A percentile compares a stretch with the other conserved stretches of the same genome.
These are phyloP conservation scores for Ceratobasidium sp. DNA, from an alignment of 1,284 basidiomycete genomes.

Conservation along the genomic window DNA sequence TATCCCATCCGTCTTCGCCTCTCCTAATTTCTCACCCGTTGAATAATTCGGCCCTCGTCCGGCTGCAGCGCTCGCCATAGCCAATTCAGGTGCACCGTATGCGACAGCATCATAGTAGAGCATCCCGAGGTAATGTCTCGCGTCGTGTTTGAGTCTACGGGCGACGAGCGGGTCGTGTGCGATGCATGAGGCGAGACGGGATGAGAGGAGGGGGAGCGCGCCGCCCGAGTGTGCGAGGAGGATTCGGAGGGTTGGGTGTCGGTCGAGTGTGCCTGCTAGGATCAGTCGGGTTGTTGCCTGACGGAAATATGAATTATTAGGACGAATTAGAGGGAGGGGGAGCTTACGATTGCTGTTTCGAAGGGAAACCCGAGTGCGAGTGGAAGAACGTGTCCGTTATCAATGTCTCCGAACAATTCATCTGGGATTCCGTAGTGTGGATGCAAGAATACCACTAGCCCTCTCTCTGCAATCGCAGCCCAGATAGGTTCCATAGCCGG, in stretches of 20 bases:
- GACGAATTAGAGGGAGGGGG: neutral
- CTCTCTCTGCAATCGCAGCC: constrained; percentile 74
- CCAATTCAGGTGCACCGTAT: constrained; percentile 62
- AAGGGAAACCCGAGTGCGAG: constrained; percentile 89
- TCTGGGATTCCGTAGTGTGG: constrained; percentile 82
- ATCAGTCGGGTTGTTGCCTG: constrained; percentile 85
- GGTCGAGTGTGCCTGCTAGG: constrained; percentile 82
- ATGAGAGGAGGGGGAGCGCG: constrained; percentile 82
- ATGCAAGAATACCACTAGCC: constrained; percentile 82
- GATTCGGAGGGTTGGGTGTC: constrained; percentile 77
- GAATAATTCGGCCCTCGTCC: constrained; percentile 37
- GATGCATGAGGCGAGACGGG: constrained; percentile 84
- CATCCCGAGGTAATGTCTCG: constrained; percentile 83
- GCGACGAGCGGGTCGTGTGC: constrained; percentile 84
- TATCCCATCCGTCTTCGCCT: constrained; percentile 15
- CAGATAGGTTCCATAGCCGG: constrained; percentile 80
- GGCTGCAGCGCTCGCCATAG: constrained; percentile 49
- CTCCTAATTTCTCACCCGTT: neutral
- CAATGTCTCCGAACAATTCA: constrained; percentile 76
- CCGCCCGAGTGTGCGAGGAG: constrained; percentile 89
- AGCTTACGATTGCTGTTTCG: constrained; percentile 83
- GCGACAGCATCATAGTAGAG: constrained; percentile 86
- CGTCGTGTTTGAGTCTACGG: constrained; percentile 79
- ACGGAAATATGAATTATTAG: neutral
- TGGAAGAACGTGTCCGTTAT: constrained; percentile 87